These are phyloP conservation scores for Stachybotrys chlorohalonatus DNA, from an alignment of 2,329 filamentous ascomycete genomes.

Conservation along the genomic window DNA sequence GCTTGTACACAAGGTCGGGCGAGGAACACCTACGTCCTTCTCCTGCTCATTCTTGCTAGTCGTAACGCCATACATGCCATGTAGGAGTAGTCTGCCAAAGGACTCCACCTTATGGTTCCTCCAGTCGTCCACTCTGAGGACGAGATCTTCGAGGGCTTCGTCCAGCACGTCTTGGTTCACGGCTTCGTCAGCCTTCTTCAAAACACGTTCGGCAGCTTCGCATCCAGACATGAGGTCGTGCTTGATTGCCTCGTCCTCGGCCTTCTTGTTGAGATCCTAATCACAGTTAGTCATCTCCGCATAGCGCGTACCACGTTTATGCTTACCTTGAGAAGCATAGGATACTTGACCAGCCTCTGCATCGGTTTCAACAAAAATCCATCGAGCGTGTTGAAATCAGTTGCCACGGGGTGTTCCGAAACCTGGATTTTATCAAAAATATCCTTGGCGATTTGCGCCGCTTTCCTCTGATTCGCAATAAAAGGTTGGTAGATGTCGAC, in stretches of 20 bases:
- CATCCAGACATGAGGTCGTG: constrained; percentile 69
- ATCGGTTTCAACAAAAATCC: constrained; percentile 95
- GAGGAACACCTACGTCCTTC: constrained; percentile 59
- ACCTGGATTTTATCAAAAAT: constrained; percentile 80
- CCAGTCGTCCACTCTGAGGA: constrained; percentile 86
- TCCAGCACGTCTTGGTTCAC: constrained; percentile 80
- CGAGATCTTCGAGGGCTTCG: constrained; percentile 76
- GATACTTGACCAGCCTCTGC: constrained; percentile 91
- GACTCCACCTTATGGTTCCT: constrained; percentile 83
- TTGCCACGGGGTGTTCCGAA: constrained; percentile 70
- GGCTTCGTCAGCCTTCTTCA: constrained; percentile 81
- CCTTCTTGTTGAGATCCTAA: constrained; percentile 80
- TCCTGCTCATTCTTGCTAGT: constrained; percentile 86
- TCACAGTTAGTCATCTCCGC: constrained; percentile 14
- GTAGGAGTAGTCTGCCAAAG: constrained; percentile 83
- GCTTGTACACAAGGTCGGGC: constrained; percentile 14
- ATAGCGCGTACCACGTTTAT: neutral
- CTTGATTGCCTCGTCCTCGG: constrained; percentile 61
- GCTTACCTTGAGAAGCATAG: constrained; percentile 71
- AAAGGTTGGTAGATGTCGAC: constrained; percentile 84
- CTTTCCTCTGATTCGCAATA: constrained; percentile 91
- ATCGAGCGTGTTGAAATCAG: constrained; percentile 78
- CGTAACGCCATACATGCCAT: constrained; percentile 84
- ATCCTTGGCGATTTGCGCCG: constrained; percentile 71
- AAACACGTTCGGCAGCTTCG: constrained; percentile 69